phyloP scores from a whole-genome alignment of 441 rosid species.

The Adansonia rubrostipa region DNA sequence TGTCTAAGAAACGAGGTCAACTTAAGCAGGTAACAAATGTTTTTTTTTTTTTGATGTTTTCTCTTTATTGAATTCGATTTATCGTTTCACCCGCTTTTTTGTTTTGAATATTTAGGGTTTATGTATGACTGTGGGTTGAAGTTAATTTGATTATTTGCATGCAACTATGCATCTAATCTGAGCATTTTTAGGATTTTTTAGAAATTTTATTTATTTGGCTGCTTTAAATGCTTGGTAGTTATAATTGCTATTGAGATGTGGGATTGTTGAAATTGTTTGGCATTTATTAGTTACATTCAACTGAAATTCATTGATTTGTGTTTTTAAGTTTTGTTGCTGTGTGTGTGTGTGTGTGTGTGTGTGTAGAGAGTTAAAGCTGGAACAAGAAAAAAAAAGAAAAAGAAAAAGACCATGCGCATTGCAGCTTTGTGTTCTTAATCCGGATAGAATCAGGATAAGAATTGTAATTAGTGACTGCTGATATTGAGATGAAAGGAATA shows the following conservation, averaged over 20 bases:
- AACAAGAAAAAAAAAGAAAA: too few relatives aligned
- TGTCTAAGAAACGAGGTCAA: constrained; percentile 94
- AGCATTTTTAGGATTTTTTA: neutral
- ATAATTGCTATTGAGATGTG: neutral
- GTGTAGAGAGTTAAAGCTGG: too few relatives aligned
- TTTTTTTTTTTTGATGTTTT: neutral
- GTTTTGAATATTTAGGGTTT: neutral
- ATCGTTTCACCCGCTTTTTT: neutral
- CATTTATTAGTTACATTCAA: neutral
- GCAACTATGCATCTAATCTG: neutral
- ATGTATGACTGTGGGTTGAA: neutral
- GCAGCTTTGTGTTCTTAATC: neutral
- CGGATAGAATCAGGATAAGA: neutral
- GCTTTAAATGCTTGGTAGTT: neutral
- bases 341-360: too few relatives aligned
- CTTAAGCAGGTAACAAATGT: constrained; percentile 72
- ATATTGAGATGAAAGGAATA: neutral
- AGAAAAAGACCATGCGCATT: too few relatives aligned
- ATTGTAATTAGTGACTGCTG: neutral
- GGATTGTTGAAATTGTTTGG: neutral
- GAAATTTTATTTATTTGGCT: neutral
- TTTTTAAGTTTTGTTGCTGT: neutral
- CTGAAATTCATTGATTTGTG: neutral
- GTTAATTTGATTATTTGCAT: neutral
- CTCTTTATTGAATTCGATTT: neutral